Evolutionary conservation across 495 filamentous ascomycete species (phyloP).

Genomic region (Penicillium bialowiezense): DNA sequence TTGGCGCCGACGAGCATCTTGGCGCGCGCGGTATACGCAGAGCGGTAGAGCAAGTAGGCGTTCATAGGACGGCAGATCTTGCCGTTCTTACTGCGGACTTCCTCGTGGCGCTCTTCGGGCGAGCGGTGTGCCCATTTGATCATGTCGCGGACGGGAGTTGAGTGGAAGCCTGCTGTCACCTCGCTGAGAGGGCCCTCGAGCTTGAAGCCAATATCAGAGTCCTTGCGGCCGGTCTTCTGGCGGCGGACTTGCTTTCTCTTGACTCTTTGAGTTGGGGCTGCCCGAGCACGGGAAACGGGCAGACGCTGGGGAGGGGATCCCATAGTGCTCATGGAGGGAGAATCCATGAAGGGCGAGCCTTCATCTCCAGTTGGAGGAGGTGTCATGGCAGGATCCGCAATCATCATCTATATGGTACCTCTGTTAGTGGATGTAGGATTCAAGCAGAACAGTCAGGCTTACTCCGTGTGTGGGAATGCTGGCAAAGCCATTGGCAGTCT

Average conservation of each 20-base stretch:
- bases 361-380: constrained; percentile 26
- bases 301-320: background rate
- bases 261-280: background rate
- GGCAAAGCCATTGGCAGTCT: background rate
- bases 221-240: background rate
- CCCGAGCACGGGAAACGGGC: background rate
- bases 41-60: constrained; percentile 97
- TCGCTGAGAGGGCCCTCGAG: constrained; percentile 65
- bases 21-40: constrained; percentile 82
- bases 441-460: background rate
- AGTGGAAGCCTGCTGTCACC: constrained; percentile 64
- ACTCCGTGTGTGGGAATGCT: constrained; percentile 19
- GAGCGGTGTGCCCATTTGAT: constrained; percentile 75
- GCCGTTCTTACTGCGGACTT: constrained; percentile 63
- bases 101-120: constrained; percentile 63
- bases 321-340: background rate
- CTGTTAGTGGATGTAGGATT: background rate
- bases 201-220: background rate
- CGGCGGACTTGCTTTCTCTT: constrained; percentile 7
- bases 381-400: constrained; percentile 22
- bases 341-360: constrained; percentile 3
- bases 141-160: constrained; percentile 71
- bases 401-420: constrained; percentile 4
- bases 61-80: constrained; percentile 95
- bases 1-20: constrained; percentile 81